Percentiles rank a stretch among this genome's conserved stretches.
These are phyloP conservation scores for Phlyctochytrium bullatum DNA, from an alignment of 192 early-diverging fungal genomes.

Conservation along the genomic window DNA sequence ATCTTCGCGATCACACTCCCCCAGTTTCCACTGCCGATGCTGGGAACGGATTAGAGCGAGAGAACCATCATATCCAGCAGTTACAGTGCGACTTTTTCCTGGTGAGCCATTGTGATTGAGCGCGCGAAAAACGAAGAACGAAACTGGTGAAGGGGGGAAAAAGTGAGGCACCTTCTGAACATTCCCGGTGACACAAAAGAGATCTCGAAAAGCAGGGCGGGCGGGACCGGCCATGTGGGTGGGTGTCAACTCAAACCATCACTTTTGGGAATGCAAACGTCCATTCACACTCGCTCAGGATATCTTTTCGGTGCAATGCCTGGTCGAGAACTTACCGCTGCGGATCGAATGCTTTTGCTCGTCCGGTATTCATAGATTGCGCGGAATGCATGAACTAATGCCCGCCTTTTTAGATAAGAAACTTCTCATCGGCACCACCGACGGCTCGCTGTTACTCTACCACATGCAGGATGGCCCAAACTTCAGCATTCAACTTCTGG, in stretches of 20 bases:
- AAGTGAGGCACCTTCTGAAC: too few relatives aligned
- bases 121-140: too few relatives aligned
- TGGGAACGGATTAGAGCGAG: not conserved
- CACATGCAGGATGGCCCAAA: slow-evolving; percentile 39
- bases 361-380: slow-evolving; percentile 17
- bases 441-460: slow-evolving; percentile 47
- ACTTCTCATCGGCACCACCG: slow-evolving; percentile 38
- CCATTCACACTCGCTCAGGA: too few relatives aligned
- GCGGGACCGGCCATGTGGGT: too few relatives aligned
- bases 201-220: too few relatives aligned
- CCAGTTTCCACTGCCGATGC: slow-evolving; percentile 95
- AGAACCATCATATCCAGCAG: too few relatives aligned
- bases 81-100: too few relatives aligned
- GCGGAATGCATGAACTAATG: slow-evolving; percentile 2
- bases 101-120: too few relatives aligned
- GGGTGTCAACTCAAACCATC: too few relatives aligned
- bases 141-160: too few relatives aligned
- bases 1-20: slow-evolving; percentile 93
- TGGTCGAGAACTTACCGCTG: slow-evolving; percentile 43
- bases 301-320: slow-evolving; percentile 36
- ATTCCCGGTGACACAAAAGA: too few relatives aligned
- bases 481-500: slow-evolving; percentile 37
- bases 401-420: slow-evolving; percentile 15
- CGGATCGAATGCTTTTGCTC: slow-evolving; percentile 25
- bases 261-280: too few relatives aligned